These are phyloP conservation scores for Gaeumannomyces sp. DNA, from an alignment of 2,329 filamentous ascomycete species.

Conservation along the genomic window DNA sequence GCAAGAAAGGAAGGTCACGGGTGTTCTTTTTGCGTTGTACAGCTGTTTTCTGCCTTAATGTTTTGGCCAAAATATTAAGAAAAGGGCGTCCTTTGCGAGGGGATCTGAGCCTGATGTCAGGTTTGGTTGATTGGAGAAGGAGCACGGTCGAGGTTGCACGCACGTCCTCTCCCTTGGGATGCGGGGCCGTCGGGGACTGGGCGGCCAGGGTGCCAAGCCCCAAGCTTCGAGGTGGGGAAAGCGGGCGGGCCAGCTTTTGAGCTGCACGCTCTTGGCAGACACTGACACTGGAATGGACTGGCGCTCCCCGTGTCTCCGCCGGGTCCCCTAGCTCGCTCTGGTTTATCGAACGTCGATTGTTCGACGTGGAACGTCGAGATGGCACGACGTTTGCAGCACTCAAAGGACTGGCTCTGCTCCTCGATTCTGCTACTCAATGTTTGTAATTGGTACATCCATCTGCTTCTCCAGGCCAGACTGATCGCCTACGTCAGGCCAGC, in stretches of 20 bases:
- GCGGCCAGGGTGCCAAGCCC: background rate
- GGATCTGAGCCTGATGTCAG: background rate
- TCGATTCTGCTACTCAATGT: no score
- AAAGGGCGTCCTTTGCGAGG: background rate
- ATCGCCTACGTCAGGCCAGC: no score
- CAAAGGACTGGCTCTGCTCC: background rate
- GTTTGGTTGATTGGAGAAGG: background rate
- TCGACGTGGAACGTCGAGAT: background rate
- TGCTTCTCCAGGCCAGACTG: no score
- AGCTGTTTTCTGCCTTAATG: background rate
- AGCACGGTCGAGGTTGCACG: background rate
- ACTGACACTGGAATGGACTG: background rate
- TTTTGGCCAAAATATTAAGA: background rate
- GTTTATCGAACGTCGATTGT: background rate
- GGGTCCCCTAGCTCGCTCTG: no score
- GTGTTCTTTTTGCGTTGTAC: background rate
- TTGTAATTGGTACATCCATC: no score
- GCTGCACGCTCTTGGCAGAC: no score
- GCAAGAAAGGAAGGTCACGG: background rate
- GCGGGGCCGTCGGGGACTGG: background rate
- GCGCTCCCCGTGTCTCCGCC: no score
- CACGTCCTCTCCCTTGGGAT: background rate
- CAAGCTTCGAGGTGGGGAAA: background rate
- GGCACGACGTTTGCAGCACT: background rate
- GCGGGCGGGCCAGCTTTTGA: background rate